These are phyloP conservation scores for Arachis hypogaea DNA, from an alignment of 306 rosid genomes.

Conservation along the genomic window DNA sequence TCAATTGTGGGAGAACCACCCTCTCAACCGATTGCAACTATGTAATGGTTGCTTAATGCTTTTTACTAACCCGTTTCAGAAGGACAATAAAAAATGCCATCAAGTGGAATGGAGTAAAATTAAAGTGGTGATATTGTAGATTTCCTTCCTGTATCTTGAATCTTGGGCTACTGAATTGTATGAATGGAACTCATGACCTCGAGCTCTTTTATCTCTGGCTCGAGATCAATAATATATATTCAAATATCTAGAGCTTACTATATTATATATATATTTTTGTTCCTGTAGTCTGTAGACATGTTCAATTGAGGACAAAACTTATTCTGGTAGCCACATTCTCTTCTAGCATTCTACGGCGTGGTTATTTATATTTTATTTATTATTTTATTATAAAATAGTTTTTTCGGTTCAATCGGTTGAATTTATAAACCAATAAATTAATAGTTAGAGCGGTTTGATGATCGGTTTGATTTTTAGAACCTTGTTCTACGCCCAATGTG, in stretches of 20 bases:
- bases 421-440: too few relatives aligned
- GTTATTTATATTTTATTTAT: too few relatives aligned
- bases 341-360: too few relatives aligned
- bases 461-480: too few relatives aligned
- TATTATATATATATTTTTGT: conserved; percentile 27
- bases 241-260: conserved; percentile 4
- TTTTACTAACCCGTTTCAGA: conserved; percentile 40
- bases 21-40: conserved; percentile 46
- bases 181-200: conserved; percentile 10
- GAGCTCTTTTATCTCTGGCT: conserved; percentile 38
- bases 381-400: too few relatives aligned
- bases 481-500: too few relatives aligned
- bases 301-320: background rate
- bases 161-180: conserved; percentile 1
- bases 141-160: conserved; percentile 16
- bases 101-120: background rate
- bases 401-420: too few relatives aligned
- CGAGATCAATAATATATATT: conserved; percentile 37
- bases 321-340: background rate
- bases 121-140: background rate
- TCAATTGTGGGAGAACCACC: conserved; percentile 26
- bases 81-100: conserved; percentile 36
- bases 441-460: too few relatives aligned
- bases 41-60: conserved; percentile 40
- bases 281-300: conserved; percentile 11